phyloP scores from a whole-genome alignment of 2,329 filamentous ascomycete genomes.

The Fusarium sarcochroum region DNA sequence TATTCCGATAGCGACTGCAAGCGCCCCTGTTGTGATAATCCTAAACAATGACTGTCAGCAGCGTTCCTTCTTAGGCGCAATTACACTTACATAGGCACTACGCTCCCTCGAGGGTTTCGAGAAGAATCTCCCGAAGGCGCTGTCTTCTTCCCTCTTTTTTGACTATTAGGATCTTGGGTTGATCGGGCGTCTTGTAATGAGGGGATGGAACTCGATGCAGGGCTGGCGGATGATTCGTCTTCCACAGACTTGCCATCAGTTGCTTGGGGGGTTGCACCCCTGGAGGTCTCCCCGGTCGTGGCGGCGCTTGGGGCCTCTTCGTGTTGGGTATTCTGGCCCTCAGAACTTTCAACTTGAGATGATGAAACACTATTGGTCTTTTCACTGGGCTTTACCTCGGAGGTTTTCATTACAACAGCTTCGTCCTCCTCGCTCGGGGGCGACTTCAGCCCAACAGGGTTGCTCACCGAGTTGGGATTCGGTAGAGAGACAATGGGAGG shows the following conservation, averaged over 20 bases:
- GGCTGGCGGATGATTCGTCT: neutral
- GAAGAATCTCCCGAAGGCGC: slow-evolving; percentile 18
- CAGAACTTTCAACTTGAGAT: slow-evolving; percentile 35
- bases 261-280: slow-evolving; percentile 4
- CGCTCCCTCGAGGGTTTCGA: slow-evolving; percentile 16
- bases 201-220: neutral
- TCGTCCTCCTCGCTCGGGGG: slow-evolving; percentile 58
- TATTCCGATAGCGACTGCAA: slow-evolving; percentile 46
- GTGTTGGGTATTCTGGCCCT: slow-evolving; percentile 16
- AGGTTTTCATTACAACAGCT: slow-evolving; percentile 54
- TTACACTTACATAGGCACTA: slow-evolving; percentile 41
- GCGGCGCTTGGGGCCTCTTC: slow-evolving; percentile 3
- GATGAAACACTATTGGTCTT: slow-evolving; percentile 25
- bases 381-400: slow-evolving; percentile 35
- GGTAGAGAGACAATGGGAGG: slow-evolving; percentile 41
- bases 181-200: slow-evolving; percentile 1
- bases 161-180: neutral
- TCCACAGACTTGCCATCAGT: slow-evolving; percentile 10
- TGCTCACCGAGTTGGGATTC: slow-evolving; percentile 40
- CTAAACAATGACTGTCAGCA: slow-evolving; percentile 33
- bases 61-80: neutral
- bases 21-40: slow-evolving; percentile 45
- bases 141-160: slow-evolving; percentile 12
- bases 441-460: slow-evolving; percentile 38
- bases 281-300: slow-evolving; percentile 3